Evolutionary conservation across 768 basidiomycete genomes (phyloP).

Genomic region (Boletales sp.): DNA sequence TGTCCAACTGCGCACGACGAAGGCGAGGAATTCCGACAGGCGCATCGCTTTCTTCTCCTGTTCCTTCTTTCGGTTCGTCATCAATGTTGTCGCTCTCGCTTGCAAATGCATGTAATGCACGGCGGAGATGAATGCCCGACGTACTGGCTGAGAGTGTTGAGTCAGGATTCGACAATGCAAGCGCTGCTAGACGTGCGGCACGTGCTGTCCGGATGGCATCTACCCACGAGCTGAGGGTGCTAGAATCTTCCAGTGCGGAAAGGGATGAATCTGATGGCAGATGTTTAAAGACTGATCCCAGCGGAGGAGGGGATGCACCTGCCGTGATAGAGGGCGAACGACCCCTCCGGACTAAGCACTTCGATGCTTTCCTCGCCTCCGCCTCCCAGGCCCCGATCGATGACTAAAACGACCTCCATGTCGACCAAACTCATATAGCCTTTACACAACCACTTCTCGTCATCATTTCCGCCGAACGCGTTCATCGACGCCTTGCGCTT

Average conservation of each 20-base stretch:
- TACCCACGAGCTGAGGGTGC: slow-evolving; percentile 56
- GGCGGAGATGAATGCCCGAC: slow-evolving; percentile 71
- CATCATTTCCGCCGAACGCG: slow-evolving; percentile 33
- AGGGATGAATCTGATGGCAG: slow-evolving; percentile 3
- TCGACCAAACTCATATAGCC: slow-evolving; percentile 70
- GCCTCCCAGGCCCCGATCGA: slow-evolving; percentile 19
- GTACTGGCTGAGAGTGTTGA: slow-evolving; percentile 78
- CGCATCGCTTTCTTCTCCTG: slow-evolving; percentile 34
- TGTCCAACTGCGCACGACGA: slow-evolving; percentile 28
- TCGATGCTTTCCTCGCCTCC: slow-evolving; percentile 60
- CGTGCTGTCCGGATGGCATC: slow-evolving; percentile 67
- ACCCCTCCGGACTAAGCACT: slow-evolving; percentile 71
- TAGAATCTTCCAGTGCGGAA: not conserved
- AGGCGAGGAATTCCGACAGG: slow-evolving; percentile 2
- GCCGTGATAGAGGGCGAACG: slow-evolving; percentile 75
- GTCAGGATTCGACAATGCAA: slow-evolving; percentile 71
- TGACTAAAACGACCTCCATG: slow-evolving; percentile 63
- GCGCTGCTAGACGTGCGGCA: slow-evolving; percentile 59
- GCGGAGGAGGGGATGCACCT: slow-evolving; percentile 12
- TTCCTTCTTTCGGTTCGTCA: slow-evolving; percentile 45
- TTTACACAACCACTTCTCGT: slow-evolving; percentile 73
- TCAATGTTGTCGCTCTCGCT: slow-evolving; percentile 21
- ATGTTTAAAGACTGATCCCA: no score
- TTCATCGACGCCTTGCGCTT: slow-evolving; percentile 16
- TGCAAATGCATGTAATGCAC: slow-evolving; percentile 74